Percentiles rank a stretch among this genome's conserved stretches.
These are phyloP conservation scores for Trametes elegans DNA, from an alignment of 768 basidiomycete species.

Conservation along the genomic window DNA sequence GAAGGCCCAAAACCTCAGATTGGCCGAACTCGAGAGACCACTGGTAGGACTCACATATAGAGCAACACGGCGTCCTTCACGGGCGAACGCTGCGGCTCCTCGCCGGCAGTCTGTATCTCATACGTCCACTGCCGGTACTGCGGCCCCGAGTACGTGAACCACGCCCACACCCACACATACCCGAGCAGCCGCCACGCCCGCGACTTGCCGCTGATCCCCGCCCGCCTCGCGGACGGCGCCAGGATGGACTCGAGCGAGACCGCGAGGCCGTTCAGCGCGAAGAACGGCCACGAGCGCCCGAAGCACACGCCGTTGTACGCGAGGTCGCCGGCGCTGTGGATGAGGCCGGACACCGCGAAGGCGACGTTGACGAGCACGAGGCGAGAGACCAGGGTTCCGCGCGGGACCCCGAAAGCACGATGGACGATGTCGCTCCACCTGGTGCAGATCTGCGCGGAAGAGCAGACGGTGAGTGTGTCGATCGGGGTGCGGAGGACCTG, in stretches of 20 bases:
- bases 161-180: conserved; percentile 14
- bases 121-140: not conserved
- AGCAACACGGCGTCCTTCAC: not conserved
- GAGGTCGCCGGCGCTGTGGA: conserved; percentile 36
- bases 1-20: no score
- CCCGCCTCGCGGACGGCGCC: conserved; percentile 21
- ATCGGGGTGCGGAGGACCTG: not conserved
- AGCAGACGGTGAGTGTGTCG: no score
- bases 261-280: conserved; percentile 31
- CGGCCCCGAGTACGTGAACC: conserved; percentile 10
- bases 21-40: no score
- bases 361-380: conserved; percentile 36
- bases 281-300: conserved; percentile 27
- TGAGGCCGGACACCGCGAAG: conserved; percentile 34
- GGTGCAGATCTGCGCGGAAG: conserved; percentile 25
- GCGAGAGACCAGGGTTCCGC: conserved; percentile 27
- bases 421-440: conserved; percentile 27
- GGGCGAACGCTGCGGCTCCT: not conserved
- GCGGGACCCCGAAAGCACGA: conserved; percentile 23
- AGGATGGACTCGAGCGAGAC: conserved; percentile 36
- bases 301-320: conserved; percentile 21
- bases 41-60: not conserved
- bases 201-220: not conserved
- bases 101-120: not conserved
- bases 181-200: not conserved